phyloP scores from a whole-genome alignment of 495 filamentous ascomycete genomes.

The Paragyromitra xinjiangensis region DNA sequence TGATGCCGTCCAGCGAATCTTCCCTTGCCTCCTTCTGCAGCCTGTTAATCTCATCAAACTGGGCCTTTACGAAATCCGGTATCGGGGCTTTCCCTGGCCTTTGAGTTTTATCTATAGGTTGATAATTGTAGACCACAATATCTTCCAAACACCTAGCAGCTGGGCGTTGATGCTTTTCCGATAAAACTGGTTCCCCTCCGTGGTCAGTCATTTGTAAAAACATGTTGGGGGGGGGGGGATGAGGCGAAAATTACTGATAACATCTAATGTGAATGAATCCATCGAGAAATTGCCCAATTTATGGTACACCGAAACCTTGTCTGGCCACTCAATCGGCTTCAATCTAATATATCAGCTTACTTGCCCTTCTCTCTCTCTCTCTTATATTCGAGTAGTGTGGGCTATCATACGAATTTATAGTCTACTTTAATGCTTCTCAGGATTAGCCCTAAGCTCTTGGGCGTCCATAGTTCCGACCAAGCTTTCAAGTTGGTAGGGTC shows the following conservation, averaged over 20 bases:
- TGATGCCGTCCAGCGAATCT: slow-evolving; percentile 44
- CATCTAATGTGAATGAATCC: slow-evolving; percentile 68
- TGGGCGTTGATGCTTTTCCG: slow-evolving; percentile 79
- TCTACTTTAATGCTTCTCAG: slow-evolving; percentile 81
- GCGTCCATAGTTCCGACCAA: slow-evolving; percentile 77
- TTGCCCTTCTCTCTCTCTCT: neutral
- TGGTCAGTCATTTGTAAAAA: slow-evolving; percentile 61
- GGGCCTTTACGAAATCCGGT: slow-evolving; percentile 71
- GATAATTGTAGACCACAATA: slow-evolving; percentile 86
- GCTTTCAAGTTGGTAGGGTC: slow-evolving; percentile 71
- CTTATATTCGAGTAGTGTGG: neutral
- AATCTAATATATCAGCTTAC: slow-evolving; percentile 2
- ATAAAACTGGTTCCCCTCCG: slow-evolving; percentile 65
- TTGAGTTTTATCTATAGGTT: slow-evolving; percentile 63
- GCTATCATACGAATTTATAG: slow-evolving; percentile 82
- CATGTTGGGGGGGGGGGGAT: neutral
- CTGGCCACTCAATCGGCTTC: slow-evolving; percentile 88
- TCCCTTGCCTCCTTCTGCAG: slow-evolving; percentile 71
- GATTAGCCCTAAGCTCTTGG: slow-evolving; percentile 76
- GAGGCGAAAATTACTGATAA: slow-evolving; percentile 59
- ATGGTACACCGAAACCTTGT: slow-evolving; percentile 87
- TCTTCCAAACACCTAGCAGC: slow-evolving; percentile 84
- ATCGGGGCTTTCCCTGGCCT: slow-evolving; percentile 70
- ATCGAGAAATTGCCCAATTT: slow-evolving; percentile 68
- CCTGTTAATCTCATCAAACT: slow-evolving; percentile 71